Evolutionary conservation across 1,139 yeast species (phyloP), one percentile per base, ranked within the genome.

Genomic region (Protomyces macrosporus): DNA sequence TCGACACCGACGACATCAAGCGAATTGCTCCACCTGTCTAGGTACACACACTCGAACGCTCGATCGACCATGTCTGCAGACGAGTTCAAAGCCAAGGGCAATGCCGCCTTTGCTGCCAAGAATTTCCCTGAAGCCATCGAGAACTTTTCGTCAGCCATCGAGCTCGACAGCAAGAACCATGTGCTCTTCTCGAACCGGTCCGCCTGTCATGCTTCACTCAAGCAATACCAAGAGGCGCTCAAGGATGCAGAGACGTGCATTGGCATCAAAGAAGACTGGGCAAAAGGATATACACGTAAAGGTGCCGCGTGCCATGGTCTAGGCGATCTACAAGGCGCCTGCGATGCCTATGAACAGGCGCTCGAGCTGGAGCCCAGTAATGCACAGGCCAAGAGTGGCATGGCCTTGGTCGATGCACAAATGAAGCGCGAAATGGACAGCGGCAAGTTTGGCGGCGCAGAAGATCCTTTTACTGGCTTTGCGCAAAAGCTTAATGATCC

Each of bases 291-390:
- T 79, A 87, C 86, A 72, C 87, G 99, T 77, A 87, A 88, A 59
- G 99, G 90, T 65, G 93, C 97, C 69, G 98, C 98, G 40, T 84
- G 87, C 65, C 87, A 81, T 71, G 98, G 98, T 14, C 79, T 88
- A 68, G 91, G 91, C 30, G 83, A 88, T 68, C 81, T 66, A 90
- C 64, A 75, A 35, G 73, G 73, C 45, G 81, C 81, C 33, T 83
- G 84, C 70, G 77, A 77, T 56, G 81, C 88, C 45, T 95, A 90
- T 75, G 81, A 85, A 69, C 86, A 87, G 74, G 96, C 97, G 3
- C 78, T 95, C 69, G 88, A 87, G 72, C 76, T 90, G 69, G 98
- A 95, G 70, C 81, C 95, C 33, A 66, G 78, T 66, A 95, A 93
- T 74, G 85, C 90, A 65, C 89, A 90, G 84, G 98, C 98, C 54